These are phyloP conservation scores for Cryptococcus hybrid DNA, from an alignment of 1,284 basidiomycete genomes.

Conservation along the genomic window DNA sequence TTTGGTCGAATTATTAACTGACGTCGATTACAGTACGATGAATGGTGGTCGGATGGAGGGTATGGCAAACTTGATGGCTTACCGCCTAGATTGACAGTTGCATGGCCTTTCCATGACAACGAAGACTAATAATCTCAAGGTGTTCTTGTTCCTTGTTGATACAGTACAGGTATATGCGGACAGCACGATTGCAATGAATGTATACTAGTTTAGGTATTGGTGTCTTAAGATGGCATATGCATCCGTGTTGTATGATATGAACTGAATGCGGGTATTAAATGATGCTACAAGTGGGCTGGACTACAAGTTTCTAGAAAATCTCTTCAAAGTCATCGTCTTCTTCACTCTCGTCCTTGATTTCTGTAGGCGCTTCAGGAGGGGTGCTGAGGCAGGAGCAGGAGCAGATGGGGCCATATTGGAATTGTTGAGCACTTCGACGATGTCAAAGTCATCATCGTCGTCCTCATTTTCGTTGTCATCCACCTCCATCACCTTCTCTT, in stretches of 20 bases:
- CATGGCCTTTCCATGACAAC: conserved; percentile 51
- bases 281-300: not conserved
- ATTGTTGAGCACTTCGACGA: not conserved
- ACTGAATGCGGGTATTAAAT: not conserved
- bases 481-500: conserved; percentile 1
- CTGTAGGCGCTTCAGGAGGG: not conserved
- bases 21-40: conserved; percentile 37
- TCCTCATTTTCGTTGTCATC: not conserved
- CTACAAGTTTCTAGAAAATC: conserved; percentile 8
- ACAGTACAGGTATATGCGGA: not conserved
- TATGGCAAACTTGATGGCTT: conserved; percentile 47
- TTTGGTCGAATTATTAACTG: not conserved
- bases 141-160: not conserved
- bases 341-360: conserved; percentile 17
- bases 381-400: not conserved
- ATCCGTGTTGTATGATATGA: not conserved
- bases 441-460: not conserved
- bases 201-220: not conserved
- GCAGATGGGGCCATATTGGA: not conserved
- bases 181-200: not conserved
- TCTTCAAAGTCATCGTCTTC: conserved; percentile 35
- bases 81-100: conserved; percentile 49
- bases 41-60: conserved; percentile 51
- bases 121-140: conserved; percentile 33
- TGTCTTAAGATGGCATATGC: not conserved